These are phyloP conservation scores for Marchantia paleacea DNA, from an alignment of 225 moss, liverwort and hornwort genomes.

Conservation along the genomic window DNA sequence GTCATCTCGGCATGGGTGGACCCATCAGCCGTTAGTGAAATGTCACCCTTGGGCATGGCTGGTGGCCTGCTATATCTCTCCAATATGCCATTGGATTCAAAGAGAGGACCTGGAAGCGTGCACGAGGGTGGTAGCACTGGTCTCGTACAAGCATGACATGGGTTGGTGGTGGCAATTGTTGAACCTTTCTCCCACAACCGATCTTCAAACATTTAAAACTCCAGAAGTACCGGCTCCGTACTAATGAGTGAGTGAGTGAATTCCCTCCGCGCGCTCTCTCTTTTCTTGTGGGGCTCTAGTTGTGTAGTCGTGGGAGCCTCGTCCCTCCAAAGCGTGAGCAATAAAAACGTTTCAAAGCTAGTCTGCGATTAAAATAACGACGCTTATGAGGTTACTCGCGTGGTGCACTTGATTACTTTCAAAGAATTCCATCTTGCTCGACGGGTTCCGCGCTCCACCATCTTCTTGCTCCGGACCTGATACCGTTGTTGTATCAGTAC, in stretches of 20 bases:
- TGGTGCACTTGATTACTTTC: no score
- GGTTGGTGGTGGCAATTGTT: background rate
- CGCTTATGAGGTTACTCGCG: no score
- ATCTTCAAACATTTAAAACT: background rate
- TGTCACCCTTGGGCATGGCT: background rate
- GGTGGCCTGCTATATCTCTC: background rate
- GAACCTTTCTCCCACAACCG: background rate
- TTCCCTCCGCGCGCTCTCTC: background rate
- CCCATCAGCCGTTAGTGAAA: constrained; percentile 2
- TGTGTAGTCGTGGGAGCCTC: background rate
- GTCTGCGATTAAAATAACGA: no score
- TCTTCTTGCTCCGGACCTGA: no score
- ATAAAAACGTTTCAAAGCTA: no score
- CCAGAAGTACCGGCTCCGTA: background rate
- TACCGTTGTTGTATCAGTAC: no score
- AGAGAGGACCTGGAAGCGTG: background rate
- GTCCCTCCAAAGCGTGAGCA: background rate
- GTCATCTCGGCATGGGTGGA: constrained; percentile 7
- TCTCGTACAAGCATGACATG: background rate
- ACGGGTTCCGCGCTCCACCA: no score
- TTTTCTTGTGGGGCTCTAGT: background rate
- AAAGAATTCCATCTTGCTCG: no score
- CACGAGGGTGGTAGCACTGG: background rate
- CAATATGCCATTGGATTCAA: background rate
- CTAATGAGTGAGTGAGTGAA: background rate